Evolutionary conservation across 2,329 filamentous ascomycete species (phyloP).

Genomic region (Phyllosticta citriasiana): DNA sequence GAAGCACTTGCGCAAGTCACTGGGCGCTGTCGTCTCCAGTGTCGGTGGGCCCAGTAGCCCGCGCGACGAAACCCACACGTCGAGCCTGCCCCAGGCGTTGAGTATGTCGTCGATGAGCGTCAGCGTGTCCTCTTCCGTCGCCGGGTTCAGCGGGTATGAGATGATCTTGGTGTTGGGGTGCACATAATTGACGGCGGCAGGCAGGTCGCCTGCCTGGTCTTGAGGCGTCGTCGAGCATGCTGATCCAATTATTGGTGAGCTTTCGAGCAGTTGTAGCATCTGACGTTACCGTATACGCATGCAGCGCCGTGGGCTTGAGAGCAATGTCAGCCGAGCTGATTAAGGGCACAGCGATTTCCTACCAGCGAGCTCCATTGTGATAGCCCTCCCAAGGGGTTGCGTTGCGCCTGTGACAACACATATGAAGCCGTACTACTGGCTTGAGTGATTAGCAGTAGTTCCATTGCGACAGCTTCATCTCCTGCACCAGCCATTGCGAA

Average conservation of each 20-base stretch:
- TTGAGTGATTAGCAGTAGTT: background rate
- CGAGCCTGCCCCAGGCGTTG: conserved; percentile 48
- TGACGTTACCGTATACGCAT: conserved; percentile 43
- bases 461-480: background rate
- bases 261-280: background rate
- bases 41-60: conserved; percentile 48
- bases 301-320: conserved; percentile 50
- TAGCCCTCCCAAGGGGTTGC: conserved; percentile 50
- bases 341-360: conserved; percentile 8
- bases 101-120: conserved; percentile 53
- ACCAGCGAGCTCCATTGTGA: conserved; percentile 51
- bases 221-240: conserved; percentile 1
- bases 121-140: conserved; percentile 51
- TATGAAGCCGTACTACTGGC: conserved; percentile 54
- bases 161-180: conserved; percentile 51
- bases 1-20: conserved; percentile 47
- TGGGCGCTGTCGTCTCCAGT: conserved; percentile 46
- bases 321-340: background rate
- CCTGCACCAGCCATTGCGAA: background rate
- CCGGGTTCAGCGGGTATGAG: conserved; percentile 48
- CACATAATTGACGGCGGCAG: background rate
- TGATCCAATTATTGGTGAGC: background rate
- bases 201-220: background rate
- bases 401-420: conserved; percentile 55
- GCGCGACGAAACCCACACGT: conserved; percentile 51